These are phyloP conservation scores for Apiotrichum domesticum DNA, from an alignment of 1,284 basidiomycete species.

Conservation along the genomic window DNA sequence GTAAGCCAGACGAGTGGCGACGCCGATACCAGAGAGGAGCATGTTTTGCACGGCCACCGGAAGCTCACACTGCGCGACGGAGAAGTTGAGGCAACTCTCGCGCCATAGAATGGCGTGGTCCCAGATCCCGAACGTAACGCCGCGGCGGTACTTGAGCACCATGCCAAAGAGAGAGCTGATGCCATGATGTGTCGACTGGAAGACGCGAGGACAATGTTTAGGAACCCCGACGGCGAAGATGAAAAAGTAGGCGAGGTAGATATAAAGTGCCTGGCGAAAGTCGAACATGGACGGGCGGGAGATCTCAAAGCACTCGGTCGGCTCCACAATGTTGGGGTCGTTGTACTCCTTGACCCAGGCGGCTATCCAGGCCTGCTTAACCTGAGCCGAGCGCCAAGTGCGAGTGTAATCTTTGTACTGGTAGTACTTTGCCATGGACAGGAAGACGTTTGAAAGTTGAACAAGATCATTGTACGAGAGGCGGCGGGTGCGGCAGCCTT, in stretches of 20 bases:
- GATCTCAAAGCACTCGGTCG: conserved; percentile 7
- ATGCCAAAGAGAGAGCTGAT: conserved; percentile 10
- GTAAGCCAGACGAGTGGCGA: conserved; percentile 11
- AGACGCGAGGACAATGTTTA: conserved; percentile 10
- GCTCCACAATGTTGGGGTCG: conserved; percentile 8
- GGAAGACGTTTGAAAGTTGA: conserved; percentile 8
- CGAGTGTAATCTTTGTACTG: conserved; percentile 9
- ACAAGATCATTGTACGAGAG: conserved; percentile 1
- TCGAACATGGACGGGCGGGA: conserved; percentile 8
- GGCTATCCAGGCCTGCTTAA: conserved; percentile 9
- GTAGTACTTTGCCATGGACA: conserved; percentile 12
- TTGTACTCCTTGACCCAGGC: conserved; percentile 10
- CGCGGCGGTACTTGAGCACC: conserved; percentile 12
- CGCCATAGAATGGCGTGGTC: conserved; percentile 15
- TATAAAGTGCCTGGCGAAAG: conserved; percentile 11
- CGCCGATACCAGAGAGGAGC: conserved; percentile 9
- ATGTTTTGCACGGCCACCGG: conserved; percentile 9
- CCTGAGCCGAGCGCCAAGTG: conserved; percentile 7
- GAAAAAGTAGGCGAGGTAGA: conserved; percentile 13
- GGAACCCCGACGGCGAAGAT: conserved; percentile 13
- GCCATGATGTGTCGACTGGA: conserved; percentile 13
- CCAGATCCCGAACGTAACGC: conserved; percentile 13
- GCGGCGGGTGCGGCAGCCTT: conserved; percentile 10
- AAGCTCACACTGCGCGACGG: conserved; percentile 9
- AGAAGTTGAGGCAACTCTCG: conserved; percentile 12